Conservation (phyloP, 1,284 basidiomycete genomes). For the Microstroma glucosiphilum region DNA sequence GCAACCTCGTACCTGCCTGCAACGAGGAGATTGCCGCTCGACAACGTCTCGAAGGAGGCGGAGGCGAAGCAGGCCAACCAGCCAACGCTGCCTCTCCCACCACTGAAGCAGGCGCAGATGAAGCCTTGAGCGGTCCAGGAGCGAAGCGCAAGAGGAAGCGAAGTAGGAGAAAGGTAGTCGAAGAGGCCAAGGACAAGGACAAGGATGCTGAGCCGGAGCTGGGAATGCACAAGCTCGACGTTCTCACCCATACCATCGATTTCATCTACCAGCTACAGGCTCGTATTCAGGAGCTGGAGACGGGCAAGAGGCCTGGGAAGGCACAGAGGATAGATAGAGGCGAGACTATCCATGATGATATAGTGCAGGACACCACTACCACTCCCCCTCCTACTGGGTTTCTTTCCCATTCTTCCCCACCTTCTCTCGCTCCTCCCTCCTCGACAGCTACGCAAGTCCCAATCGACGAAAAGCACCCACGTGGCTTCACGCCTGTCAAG, state of each 20-base stretch:
- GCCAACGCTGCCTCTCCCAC: conserved; percentile 17
- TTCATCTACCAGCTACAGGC: conserved; percentile 43
- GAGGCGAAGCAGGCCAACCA: conserved; percentile 22
- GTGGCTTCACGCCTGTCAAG: too few species aligned
- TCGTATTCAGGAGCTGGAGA: conserved; percentile 32
- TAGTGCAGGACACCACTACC: background rate
- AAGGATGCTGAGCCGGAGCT: conserved; percentile 36
- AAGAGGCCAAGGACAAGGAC: conserved; percentile 13
- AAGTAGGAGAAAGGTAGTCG: conserved; percentile 27
- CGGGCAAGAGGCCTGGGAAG: conserved; percentile 16
- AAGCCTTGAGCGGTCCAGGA: too few species aligned
- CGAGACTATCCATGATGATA: background rate
- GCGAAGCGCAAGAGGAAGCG: conserved; percentile 27
- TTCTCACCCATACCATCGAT: conserved; percentile 41
- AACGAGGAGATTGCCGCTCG: conserved; percentile 34
- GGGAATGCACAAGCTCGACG: conserved; percentile 41
- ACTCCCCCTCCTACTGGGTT: background rate
- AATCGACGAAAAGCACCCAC: too few species aligned
- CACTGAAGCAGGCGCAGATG: conserved; percentile 20
- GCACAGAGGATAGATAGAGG: conserved; percentile 1
- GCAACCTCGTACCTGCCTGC: conserved; percentile 21
- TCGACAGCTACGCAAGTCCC: too few species aligned
- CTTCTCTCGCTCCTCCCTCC: too few species aligned
- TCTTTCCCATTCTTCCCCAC: background rate
- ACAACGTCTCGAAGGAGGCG: conserved; percentile 25